These are phyloP conservation scores for Boletus barrowsii DNA, from an alignment of 768 basidiomycete genomes.

Conservation along the genomic window DNA sequence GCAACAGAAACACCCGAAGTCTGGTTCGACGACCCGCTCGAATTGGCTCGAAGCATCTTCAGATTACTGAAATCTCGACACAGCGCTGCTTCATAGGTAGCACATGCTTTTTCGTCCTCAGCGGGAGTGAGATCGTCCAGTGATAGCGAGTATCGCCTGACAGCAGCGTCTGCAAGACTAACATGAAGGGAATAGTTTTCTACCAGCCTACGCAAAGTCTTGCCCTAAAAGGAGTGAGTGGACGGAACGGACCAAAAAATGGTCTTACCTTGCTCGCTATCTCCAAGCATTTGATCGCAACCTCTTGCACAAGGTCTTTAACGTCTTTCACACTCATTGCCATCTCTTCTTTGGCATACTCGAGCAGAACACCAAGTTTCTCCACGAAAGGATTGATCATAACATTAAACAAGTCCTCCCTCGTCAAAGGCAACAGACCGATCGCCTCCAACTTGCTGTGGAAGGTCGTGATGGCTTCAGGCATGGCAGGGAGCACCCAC, in stretches of 20 bases:
- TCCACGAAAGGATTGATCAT: conserved; percentile 71
- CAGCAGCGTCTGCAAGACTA: conserved; percentile 42
- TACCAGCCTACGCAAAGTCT: conserved; percentile 57
- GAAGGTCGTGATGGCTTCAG: conserved; percentile 31
- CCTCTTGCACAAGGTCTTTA: conserved; percentile 52
- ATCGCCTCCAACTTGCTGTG: conserved; percentile 53
- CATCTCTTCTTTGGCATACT: conserved; percentile 46
- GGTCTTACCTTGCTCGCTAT: conserved; percentile 48
- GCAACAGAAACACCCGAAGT: conserved; percentile 1
- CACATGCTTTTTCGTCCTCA: conserved; percentile 47
- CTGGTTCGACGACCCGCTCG: conserved; percentile 13
- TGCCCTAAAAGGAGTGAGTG: conserved; percentile 46
- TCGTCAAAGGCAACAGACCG: conserved; percentile 53
- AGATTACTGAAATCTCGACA: conserved; percentile 50
- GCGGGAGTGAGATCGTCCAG: conserved; percentile 55
- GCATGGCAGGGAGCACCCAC: conserved; percentile 26
- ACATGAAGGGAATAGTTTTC: conserved; percentile 47
- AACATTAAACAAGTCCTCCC: conserved; percentile 57
- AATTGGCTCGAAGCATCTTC: conserved; percentile 27
- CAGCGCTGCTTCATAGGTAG: conserved; percentile 46
- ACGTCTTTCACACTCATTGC: conserved; percentile 43
- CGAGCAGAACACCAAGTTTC: conserved; percentile 46
- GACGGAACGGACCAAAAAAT: neutral
- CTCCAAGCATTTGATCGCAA: conserved; percentile 56
- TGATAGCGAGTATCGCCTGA: conserved; percentile 49